Base-by-base conservation (phyloP, 768 basidiomycete genomes). In the Tulasnella sp. region DNA sequence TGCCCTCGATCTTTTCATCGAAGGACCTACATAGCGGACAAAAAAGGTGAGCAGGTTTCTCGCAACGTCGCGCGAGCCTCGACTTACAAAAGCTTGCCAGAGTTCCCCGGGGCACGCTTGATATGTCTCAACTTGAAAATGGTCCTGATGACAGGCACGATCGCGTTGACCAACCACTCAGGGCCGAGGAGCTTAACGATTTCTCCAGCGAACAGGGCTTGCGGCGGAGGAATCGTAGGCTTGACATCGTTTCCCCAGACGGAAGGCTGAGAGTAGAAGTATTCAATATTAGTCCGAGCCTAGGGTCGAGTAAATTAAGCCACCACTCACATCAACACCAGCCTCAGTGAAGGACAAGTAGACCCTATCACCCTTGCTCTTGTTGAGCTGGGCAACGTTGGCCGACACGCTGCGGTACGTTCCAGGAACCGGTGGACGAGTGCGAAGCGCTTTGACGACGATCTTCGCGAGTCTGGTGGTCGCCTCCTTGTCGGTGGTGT, bases 371-470 rank as follows among this genome's bases (percentile, higher is more conserved):
- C 86, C 88, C 79, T 86, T 87, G 73, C 91, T 84, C 2, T 83
- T 83, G 18, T 88, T 84, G 24, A 54, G 54, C 54, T 54, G 54
- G 4, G 86, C 86, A 44, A 88, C 86, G 54, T 90, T 88, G 75
- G 50, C 75, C 37, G 81, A 24, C 40, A 40, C 9, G 86, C 90
- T 82, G 83, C 92, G 92, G 83, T 89, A 91, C 41, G 90, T 89
- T 77, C 94, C 93, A 77, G 88, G 89, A 87, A 95, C 92, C 3
- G 92, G 89, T 16, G 94, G 93, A 69, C 93, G 92, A 75, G 94
- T 77, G 93, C 93, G 90, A 81, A 94, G 84, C 12, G 93, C 92
- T 84, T 96, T 94, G 31, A 89, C 88, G 16, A 91, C 89, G 83
- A 90, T 92, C 41, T 89, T 91, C 78, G 89, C 87, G 22, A 95